phyloP scores from a whole-genome alignment of 495 filamentous ascomycete species.

The Sphaerosporella brunnea region DNA sequence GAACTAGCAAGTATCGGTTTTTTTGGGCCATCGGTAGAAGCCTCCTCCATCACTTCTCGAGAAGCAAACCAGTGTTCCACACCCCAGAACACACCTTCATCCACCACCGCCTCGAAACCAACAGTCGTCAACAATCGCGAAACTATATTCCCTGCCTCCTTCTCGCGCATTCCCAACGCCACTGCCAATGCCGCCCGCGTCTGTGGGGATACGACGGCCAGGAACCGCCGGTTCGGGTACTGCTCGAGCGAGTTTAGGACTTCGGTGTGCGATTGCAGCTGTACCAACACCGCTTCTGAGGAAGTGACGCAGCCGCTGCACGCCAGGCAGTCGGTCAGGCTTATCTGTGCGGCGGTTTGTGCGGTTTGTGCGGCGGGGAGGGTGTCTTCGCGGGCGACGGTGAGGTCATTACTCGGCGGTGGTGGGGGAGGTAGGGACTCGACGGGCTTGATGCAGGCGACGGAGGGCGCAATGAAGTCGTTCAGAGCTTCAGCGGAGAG shows the following conservation, averaged over 20 bases:
- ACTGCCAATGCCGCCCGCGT: constrained; percentile 73
- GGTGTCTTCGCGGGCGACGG: constrained; percentile 74
- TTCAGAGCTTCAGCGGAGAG: constrained; percentile 92
- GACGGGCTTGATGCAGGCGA: constrained; percentile 94
- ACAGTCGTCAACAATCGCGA: constrained; percentile 57
- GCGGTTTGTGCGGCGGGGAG: constrained; percentile 30
- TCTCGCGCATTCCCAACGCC: constrained; percentile 45
- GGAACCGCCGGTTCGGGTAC: constrained; percentile 47
- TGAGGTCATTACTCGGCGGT: constrained; percentile 13
- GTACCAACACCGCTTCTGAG: constrained; percentile 86
- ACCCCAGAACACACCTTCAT: constrained; percentile 61
- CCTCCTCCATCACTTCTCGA: constrained; percentile 58
- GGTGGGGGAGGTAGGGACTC: constrained; percentile 54
- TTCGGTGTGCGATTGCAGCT: constrained; percentile 77
- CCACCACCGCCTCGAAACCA: constrained; percentile 69
- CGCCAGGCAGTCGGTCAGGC: constrained; percentile 89
- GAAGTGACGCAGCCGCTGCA: constrained; percentile 97
- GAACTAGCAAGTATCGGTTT: constrained; percentile 73
- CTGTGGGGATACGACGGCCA: constrained; percentile 85
- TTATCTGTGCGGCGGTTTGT: constrained; percentile 56
- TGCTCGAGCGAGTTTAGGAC: constrained; percentile 64
- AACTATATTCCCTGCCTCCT: constrained; percentile 63
- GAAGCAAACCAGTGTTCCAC: constrained; percentile 62
- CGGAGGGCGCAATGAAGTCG: constrained; percentile 94
- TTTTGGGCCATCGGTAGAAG: constrained; percentile 6